phyloP scores from a whole-genome alignment of 2,329 filamentous ascomycete genomes.

The Rutstroemia sp. region DNA sequence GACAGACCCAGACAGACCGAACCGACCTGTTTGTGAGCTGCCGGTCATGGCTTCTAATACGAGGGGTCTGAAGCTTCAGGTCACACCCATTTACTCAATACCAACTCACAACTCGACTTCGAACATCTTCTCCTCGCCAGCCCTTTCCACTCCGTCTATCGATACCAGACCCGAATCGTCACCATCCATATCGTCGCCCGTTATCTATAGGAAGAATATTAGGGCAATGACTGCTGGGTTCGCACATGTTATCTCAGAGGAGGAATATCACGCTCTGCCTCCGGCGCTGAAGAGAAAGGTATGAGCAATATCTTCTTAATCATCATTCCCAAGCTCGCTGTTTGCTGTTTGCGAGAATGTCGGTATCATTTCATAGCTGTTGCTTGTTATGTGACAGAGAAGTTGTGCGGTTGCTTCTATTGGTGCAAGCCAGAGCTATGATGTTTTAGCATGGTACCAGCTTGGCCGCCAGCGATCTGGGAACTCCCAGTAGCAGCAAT shows the following conservation, averaged over 20 bases:
- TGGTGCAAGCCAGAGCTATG: constrained; percentile 1
- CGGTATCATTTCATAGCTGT: not conserved
- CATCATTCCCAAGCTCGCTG: not conserved
- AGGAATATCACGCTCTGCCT: constrained; percentile 44
- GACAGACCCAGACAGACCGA: too few relatives aligned
- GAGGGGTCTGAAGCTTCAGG: not conserved
- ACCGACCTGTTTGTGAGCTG: not conserved
- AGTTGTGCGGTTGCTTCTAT: not conserved
- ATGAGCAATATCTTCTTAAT: constrained; percentile 23
- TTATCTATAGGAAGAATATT: constrained; percentile 25
- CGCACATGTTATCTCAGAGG: constrained; percentile 28
- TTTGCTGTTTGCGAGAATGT: not conserved
- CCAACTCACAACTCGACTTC: constrained; percentile 13
- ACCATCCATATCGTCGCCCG: constrained; percentile 13
- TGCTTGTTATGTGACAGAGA: not conserved
- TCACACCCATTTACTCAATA: constrained; percentile 17
- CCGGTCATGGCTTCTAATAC: constrained; percentile 5
- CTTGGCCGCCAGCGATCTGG: not conserved
- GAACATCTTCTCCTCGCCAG: constrained; percentile 17
- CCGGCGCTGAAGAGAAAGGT: constrained; percentile 45
- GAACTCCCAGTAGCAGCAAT: constrained; percentile 1
- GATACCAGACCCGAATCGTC: constrained; percentile 21
- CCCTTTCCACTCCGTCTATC: constrained; percentile 23
- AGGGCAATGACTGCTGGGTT: constrained; percentile 25
- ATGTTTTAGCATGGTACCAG: constrained; percentile 1